Evolutionary conservation across 2,329 filamentous ascomycete genomes (phyloP).

Genomic region (Colletotrichum chlorophyti): DNA sequence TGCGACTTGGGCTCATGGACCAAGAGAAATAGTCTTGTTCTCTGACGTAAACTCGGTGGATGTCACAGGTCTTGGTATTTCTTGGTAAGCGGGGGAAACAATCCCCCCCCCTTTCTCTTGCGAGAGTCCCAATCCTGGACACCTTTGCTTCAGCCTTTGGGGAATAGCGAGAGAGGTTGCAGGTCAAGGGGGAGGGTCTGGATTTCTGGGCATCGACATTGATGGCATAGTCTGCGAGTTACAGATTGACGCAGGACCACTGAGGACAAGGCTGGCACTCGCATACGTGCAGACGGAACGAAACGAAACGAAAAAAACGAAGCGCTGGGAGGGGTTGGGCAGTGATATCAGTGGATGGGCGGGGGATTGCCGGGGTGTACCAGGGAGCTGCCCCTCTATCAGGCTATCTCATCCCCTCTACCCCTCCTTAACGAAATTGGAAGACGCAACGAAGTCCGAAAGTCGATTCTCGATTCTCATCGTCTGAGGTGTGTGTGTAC

Average conservation of each 20-base stretch:
- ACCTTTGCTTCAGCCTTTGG: neutral
- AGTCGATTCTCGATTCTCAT: too few species aligned
- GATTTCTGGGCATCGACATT: constrained; percentile 11
- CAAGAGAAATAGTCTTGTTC: neutral
- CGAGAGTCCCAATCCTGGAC: too few species aligned
- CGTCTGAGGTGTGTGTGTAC: too few species aligned
- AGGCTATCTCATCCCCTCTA: too few species aligned
- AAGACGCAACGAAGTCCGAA: too few species aligned
- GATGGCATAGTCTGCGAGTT: too few species aligned
- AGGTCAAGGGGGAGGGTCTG: neutral
- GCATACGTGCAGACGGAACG: neutral
- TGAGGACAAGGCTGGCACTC: too few species aligned
- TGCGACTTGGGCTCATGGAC: neutral
- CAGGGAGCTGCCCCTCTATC: neutral
- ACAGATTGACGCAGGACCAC: too few species aligned
- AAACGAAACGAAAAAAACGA: constrained; percentile 4
- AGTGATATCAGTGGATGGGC: constrained; percentile 19
- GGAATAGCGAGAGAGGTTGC: neutral
- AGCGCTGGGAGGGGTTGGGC: constrained; percentile 5
- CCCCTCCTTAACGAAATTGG: too few species aligned
- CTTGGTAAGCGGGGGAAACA: constrained; percentile 23
- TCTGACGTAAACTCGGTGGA: constrained; percentile 20
- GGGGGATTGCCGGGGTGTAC: constrained; percentile 3
- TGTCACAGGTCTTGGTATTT: constrained; percentile 13
- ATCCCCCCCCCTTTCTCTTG: too few species aligned